Base-by-base conservation (phyloP, 2,329 filamentous ascomycete species). In the Daldinia sp. region DNA sequence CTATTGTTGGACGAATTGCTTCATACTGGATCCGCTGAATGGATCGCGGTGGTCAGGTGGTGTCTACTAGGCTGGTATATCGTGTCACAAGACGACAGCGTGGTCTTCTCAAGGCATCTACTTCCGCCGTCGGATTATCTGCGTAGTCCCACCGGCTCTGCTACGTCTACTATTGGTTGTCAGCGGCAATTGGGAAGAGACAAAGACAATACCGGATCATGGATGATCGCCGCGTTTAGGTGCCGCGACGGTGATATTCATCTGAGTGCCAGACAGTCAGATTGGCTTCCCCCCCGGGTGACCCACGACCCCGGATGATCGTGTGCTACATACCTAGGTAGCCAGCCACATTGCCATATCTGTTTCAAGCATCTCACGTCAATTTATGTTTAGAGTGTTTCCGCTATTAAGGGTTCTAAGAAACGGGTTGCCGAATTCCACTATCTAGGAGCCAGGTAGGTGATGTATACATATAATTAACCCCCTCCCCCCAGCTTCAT, bases 371-470 rank as follows among this genome's bases (percentile, higher is more conserved):
- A 10, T 37, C 27, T 52, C 56, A 47, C 41, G 27, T 17, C 30
- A 55, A 61, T 63, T 47, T 60, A 55, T 48, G 32, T 50, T 27
- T 50, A 39, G 10, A 52, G 50, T 30, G 32, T 43, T 59, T 50
- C 48, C 57, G 61, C 47, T 59, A 67, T 67, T 61, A 59, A 64
- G 58, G 61, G 48, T 47, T 30, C 27, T 21, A 27, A 9, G 49
- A 54, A 41, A 49, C 51, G 60, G 52, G 34, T 61, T 48, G 35
- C 32, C 6, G 47, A 45, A 35, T 49, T 21, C 29, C 19, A 52
- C 37, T 17, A 56, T 35, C 37, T 53, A n/a, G 34, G 34, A 8
- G 17, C 3, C n/a, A n/a, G n/a, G n/a, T n/a, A n/a, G n/a, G n/a
- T n/a, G n/a, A n/a, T n/a, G n/a, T n/a, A n/a, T n/a, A n/a, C n/a